These are phyloP conservation scores for Helicocarpus griseus DNA, from an alignment of 2,329 filamentous ascomycete genomes.

Conservation along the genomic window DNA sequence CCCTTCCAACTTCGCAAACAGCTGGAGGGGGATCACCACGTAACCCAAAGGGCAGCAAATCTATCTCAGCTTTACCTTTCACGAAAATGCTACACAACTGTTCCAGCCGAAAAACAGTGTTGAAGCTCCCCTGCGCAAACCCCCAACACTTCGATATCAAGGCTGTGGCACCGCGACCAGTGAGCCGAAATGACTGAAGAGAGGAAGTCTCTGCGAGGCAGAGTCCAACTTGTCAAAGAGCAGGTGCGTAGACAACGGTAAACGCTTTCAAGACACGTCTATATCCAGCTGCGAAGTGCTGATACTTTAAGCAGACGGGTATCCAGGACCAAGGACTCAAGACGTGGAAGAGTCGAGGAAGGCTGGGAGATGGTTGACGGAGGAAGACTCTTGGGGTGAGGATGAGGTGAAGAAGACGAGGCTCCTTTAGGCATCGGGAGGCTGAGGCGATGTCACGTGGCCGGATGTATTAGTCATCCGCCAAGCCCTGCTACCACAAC, in stretches of 20 bases:
- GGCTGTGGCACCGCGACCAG: conserved; percentile 1
- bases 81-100: conserved; percentile 5
- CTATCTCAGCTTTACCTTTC: conserved; percentile 31
- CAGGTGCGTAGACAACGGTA: conserved; percentile 17
- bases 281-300: conserved; percentile 16
- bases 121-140: conserved; percentile 13
- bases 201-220: conserved; percentile 30
- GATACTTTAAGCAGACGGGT: conserved; percentile 1
- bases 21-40: conserved; percentile 9
- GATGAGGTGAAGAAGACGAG: conserved; percentile 10
- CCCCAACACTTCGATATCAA: conserved; percentile 18
- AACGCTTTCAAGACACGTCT: conserved; percentile 17
- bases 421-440: conserved; percentile 7
- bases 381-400: conserved; percentile 13
- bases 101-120: not conserved
- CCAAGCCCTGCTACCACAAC: not conserved
- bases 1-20: conserved; percentile 9
- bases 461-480: not conserved
- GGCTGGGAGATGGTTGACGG: conserved; percentile 14
- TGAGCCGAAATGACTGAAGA: too few species aligned
- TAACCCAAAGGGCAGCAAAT: conserved; percentile 16
- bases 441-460: not conserved
- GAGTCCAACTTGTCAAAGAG: conserved; percentile 9
- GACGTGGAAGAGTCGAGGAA: not conserved
- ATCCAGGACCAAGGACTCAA: conserved; percentile 20